phyloP scores from a whole-genome alignment of 495 filamentous ascomycete genomes.

The Podospora didyma region DNA sequence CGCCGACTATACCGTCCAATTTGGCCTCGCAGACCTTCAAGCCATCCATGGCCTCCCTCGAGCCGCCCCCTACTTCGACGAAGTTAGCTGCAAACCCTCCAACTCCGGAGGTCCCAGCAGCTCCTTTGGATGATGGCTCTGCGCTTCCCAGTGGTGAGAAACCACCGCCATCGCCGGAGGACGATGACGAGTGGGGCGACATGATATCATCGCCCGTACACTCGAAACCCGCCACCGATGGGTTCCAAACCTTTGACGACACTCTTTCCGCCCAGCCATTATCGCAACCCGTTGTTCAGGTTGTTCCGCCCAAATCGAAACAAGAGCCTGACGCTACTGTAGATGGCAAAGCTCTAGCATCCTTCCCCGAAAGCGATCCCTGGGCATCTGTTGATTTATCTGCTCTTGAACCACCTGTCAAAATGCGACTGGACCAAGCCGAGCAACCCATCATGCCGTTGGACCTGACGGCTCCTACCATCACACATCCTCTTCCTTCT shows the following conservation, averaged over 20 bases:
- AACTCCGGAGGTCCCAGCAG: background rate
- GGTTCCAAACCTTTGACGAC: slow-evolving; percentile 6
- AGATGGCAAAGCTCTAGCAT: background rate
- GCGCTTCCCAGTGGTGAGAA: background rate
- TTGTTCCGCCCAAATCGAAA: background rate
- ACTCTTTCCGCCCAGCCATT: slow-evolving; percentile 3
- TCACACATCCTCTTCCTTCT: background rate
- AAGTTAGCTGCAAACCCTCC: background rate
- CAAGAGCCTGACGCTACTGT: background rate
- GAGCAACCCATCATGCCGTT: background rate
- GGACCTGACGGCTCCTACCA: background rate
- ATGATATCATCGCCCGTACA: slow-evolving; percentile 47
- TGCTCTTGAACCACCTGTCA: slow-evolving; percentile 27
- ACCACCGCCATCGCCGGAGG: slow-evolving; percentile 14
- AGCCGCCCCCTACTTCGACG: background rate
- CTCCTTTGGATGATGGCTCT: background rate
- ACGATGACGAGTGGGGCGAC: slow-evolving; percentile 54
- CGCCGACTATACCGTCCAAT: background rate
- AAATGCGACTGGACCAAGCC: background rate
- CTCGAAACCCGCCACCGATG: slow-evolving; percentile 9
- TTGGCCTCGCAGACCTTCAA: background rate
- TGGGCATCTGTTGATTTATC: slow-evolving; percentile 37
- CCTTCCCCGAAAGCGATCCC: slow-evolving; percentile 13
- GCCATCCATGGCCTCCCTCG: background rate
- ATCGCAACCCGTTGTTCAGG: background rate